phyloP scores from a whole-genome alignment of 2,329 filamentous ascomycete genomes.

The Fusarium hainanense region DNA sequence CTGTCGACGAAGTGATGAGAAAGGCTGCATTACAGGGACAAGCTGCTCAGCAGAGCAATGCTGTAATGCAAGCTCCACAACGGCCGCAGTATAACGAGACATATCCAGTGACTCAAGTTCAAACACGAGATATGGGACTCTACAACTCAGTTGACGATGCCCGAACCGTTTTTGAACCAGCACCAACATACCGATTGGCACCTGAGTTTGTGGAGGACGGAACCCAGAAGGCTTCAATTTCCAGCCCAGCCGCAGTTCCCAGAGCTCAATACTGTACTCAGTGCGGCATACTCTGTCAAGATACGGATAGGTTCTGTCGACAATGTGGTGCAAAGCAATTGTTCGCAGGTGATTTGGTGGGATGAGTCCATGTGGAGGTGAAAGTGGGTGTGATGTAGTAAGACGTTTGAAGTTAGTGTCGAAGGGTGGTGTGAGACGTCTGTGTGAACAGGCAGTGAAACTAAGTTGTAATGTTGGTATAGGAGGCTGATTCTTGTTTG shows the following conservation, averaged over 20 bases:
- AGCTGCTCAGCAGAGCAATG: not conserved
- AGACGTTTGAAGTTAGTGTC: no score
- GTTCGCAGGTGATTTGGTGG: not conserved
- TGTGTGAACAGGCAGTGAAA: no score
- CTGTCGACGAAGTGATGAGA: constrained; percentile 1
- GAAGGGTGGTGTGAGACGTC: no score
- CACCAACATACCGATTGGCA: not conserved
- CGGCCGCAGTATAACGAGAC: not conserved
- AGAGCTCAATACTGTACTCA: not conserved
- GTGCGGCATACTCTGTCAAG: not conserved
- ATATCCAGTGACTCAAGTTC: not conserved
- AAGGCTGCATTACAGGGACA: not conserved
- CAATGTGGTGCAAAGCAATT: not conserved
- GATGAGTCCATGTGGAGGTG: not conserved
- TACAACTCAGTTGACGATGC: not conserved
- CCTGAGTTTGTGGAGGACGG: not conserved
- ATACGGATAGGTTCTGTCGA: constrained; percentile 1
- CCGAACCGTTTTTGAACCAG: not conserved
- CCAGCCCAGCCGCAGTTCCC: not conserved
- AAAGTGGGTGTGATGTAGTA: not conserved
- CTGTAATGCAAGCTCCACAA: not conserved
- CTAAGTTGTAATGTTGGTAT: no score
- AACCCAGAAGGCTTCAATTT: not conserved
- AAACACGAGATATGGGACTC: not conserved
- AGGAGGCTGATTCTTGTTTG: no score